Percentiles rank a stretch among this genome's conserved stretches.
These are phyloP conservation scores for Leucogyrophana mollusca DNA, from an alignment of 768 basidiomycete genomes.

Conservation along the genomic window DNA sequence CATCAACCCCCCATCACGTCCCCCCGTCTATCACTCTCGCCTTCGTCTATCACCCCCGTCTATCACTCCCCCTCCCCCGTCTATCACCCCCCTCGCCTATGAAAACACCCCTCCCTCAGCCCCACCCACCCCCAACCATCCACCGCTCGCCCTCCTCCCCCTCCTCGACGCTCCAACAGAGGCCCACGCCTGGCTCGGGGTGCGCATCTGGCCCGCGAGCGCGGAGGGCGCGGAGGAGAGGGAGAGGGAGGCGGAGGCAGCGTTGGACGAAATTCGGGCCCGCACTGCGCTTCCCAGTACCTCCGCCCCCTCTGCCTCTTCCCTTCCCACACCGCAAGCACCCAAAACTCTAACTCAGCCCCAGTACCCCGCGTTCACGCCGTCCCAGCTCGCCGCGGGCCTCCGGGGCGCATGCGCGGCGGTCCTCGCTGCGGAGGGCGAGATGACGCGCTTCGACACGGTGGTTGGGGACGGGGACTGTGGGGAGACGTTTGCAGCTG, in stretches of 20 bases:
- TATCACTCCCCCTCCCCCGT: too few species aligned
- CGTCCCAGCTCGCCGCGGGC: conserved; percentile 8
- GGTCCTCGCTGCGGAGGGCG: conserved; percentile 45
- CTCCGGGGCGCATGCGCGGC: conserved; percentile 34
- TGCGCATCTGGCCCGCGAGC: conserved; percentile 27
- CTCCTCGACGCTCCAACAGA: conserved; percentile 45
- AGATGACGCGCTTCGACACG: conserved; percentile 59
- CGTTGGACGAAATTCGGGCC: conserved; percentile 5
- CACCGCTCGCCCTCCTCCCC: conserved; percentile 19
- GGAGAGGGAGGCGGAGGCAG: conserved; percentile 8
- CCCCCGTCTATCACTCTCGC: too few species aligned
- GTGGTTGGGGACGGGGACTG: conserved; percentile 66
- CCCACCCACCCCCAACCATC: conserved; percentile 13
- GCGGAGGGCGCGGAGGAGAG: neutral
- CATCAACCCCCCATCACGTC: too few species aligned
- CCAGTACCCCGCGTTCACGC: conserved; percentile 5
- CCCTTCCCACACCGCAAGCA: neutral
- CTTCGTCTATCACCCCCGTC: too few species aligned
- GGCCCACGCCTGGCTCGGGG: conserved; percentile 40
- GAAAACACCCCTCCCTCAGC: too few species aligned
- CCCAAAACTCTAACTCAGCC: conserved; percentile 4
- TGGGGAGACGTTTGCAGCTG: conserved; percentile 54
- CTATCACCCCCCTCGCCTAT: too few species aligned
- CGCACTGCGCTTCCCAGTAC: too few species aligned
- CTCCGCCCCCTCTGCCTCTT: neutral